These are phyloP conservation scores for Ceratocystis papillata DNA, from an alignment of 2,329 filamentous ascomycete genomes.

Conservation along the genomic window DNA sequence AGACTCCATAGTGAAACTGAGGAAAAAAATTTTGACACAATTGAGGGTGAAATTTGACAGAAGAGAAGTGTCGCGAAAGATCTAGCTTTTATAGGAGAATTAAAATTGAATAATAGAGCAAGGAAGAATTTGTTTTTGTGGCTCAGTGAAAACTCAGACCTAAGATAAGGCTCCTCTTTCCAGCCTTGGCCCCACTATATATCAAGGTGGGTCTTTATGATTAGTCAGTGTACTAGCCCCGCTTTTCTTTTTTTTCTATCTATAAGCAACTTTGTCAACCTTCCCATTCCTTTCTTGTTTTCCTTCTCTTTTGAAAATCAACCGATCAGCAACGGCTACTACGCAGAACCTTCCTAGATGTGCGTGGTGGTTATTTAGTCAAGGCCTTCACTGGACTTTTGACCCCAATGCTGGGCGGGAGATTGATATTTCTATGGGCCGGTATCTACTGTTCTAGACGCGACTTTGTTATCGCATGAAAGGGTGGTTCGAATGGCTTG, in stretches of 20 bases:
- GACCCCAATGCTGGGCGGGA: conserved; percentile 48
- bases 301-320: conserved; percentile 32
- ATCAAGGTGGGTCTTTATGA: neutral
- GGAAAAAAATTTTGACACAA: conserved; percentile 25
- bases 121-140: neutral
- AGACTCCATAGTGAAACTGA: conserved; percentile 51
- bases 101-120: neutral
- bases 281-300: conserved; percentile 28
- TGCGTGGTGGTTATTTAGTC: conserved; percentile 19
- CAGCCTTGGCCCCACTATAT: conserved; percentile 20
- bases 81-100: neutral
- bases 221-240: conserved; percentile 16
- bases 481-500: conserved; percentile 76
- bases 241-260: conserved; percentile 6
- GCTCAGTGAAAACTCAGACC: conserved; percentile 10
- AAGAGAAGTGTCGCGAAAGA: conserved; percentile 3
- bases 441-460: conserved; percentile 86
- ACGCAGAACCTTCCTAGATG: conserved; percentile 28
- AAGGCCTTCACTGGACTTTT: conserved; percentile 31
- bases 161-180: neutral
- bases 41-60: neutral
- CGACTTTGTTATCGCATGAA: conserved; percentile 44
- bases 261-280: neutral
- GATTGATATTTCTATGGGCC: conserved; percentile 51
- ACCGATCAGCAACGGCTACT: conserved; percentile 31